A percentile compares a stretch with the other conserved stretches of the same genome.
Conservation (phyloP, 345 rosid species). For the Cardiospermum halicacabum region DNA sequence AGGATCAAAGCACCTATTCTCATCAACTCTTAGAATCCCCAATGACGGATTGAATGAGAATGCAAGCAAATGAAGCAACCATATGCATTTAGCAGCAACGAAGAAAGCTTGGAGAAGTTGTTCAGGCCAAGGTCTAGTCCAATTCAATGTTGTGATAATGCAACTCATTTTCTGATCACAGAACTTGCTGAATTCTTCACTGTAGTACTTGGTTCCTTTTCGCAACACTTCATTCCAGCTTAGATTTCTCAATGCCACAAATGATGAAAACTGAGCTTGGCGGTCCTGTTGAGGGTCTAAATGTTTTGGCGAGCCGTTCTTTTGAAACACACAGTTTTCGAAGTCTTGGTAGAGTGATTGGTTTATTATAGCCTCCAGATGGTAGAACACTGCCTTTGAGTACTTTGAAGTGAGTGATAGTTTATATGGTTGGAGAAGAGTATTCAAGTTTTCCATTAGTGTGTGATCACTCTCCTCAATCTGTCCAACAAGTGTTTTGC, state of each 20-base stretch:
- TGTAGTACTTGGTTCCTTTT: constrained; percentile 88
- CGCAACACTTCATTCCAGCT: constrained; percentile 93
- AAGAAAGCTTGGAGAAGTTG: constrained; percentile 83
- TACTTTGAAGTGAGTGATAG: constrained; percentile 51
- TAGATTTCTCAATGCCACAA: constrained; percentile 70
- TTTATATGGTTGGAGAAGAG: constrained; percentile 63
- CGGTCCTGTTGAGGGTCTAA: constrained; percentile 80
- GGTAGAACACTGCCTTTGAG: constrained; percentile 69
- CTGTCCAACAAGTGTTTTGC: constrained; percentile 65
- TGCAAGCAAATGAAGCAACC: constrained; percentile 94
- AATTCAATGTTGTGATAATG: constrained; percentile 65
- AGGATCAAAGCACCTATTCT: constrained; percentile 60
- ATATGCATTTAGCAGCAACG: constrained; percentile 84
- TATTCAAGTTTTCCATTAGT: constrained; percentile 50
- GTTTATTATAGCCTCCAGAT: constrained; percentile 77
- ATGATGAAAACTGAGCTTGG: constrained; percentile 66
- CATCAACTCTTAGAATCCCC: constrained; percentile 78
- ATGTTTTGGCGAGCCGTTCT: constrained; percentile 66
- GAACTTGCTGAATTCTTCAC: constrained; percentile 91
- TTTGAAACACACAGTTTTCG: constrained; percentile 74
- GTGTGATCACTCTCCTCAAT: constrained; percentile 62
- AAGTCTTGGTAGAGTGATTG: constrained; percentile 83
- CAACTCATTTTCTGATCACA: constrained; percentile 97
- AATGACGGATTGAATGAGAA: constrained; percentile 78
- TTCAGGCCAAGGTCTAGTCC: constrained; percentile 95